Percentiles rank a stretch among this genome's conserved stretches.
Conservation (phyloP, 2,329 filamentous ascomycete species). For the Trichoderma pleuroti region DNA sequence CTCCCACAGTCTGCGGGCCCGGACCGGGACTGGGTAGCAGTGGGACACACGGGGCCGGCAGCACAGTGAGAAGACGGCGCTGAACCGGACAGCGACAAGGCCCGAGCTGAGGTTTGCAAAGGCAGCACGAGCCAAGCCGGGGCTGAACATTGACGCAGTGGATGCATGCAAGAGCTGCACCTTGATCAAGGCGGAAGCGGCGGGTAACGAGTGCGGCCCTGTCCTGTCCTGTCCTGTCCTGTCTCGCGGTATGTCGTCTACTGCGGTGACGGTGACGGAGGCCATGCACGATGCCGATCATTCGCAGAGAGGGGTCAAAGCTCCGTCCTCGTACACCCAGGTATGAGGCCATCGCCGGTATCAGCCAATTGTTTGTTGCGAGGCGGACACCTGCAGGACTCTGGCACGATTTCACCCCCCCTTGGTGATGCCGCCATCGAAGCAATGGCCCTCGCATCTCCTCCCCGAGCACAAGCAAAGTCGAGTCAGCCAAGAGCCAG, state of each 20-base stretch:
- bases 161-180: not conserved
- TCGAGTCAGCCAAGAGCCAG: slow-evolving; percentile 6
- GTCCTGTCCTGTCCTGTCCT: too few species aligned
- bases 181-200: not conserved
- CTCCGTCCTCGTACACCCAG: not conserved
- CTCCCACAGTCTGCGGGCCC: slow-evolving; percentile 8
- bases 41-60: slow-evolving; percentile 1
- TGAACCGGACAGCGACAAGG: slow-evolving; percentile 1
- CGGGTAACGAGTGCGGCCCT: not conserved
- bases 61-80: slow-evolving; percentile 12
- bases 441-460: not conserved
- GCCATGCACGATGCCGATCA: not conserved
- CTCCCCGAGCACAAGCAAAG: not conserved
- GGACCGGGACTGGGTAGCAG: slow-evolving; percentile 11
- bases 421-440: not conserved
- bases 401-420: not conserved
- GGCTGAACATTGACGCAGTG: not conserved
- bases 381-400: not conserved
- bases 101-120: not conserved
- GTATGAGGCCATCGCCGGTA: not conserved
- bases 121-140: not conserved
- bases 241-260: not conserved
- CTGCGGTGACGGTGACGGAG: not conserved
- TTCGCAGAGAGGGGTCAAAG: not conserved
- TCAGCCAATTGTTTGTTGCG: slow-evolving; percentile 9